A percentile compares a stretch with the other conserved stretches of the same genome.
phyloP scores from a whole-genome alignment of 768 basidiomycete species.

The Polyporus arcularius region DNA sequence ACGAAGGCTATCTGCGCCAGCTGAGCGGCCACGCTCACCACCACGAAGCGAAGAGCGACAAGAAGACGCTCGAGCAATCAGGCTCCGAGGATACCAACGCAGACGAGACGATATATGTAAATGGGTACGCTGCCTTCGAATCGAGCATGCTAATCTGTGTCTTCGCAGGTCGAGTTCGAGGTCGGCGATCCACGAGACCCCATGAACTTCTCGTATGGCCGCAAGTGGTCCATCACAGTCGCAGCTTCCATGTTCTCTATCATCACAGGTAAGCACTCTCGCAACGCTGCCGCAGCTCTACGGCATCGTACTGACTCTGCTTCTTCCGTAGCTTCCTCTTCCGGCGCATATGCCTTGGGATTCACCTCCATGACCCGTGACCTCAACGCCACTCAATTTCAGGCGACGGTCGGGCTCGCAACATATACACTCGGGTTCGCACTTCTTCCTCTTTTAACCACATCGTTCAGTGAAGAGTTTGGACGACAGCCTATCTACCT shows the following conservation, averaged over 20 bases:
- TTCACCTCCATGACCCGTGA: conserved; percentile 53
- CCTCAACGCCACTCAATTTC: conserved; percentile 34
- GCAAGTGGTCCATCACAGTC: conserved; percentile 44
- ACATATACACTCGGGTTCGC: conserved; percentile 64
- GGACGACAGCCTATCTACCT: conserved; percentile 64
- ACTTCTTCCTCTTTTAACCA: conserved; percentile 62
- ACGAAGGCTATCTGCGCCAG: conserved; percentile 35
- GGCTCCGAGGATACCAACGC: not conserved
- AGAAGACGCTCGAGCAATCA: conserved; percentile 1
- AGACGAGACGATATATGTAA: conserved; percentile 27
- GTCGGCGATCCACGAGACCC: conserved; percentile 36
- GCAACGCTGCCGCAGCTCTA: not conserved
- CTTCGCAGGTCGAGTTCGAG: conserved; percentile 37
- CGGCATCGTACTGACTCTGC: not conserved
- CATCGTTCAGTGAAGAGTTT: conserved; percentile 74
- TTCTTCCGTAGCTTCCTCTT: conserved; percentile 44
- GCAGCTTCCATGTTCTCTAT: conserved; percentile 50
- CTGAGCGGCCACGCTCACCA: conserved; percentile 27
- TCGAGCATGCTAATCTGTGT: not conserved
- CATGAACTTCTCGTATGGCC: conserved; percentile 29
- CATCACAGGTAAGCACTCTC: conserved; percentile 41
- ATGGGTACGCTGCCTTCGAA: not conserved
- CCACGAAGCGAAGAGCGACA: conserved; percentile 13
- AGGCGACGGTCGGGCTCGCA: conserved; percentile 38
- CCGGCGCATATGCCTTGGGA: conserved; percentile 57